Base-by-base conservation (phyloP, 768 basidiomycete genomes). In the Termitomyces sp. region DNA sequence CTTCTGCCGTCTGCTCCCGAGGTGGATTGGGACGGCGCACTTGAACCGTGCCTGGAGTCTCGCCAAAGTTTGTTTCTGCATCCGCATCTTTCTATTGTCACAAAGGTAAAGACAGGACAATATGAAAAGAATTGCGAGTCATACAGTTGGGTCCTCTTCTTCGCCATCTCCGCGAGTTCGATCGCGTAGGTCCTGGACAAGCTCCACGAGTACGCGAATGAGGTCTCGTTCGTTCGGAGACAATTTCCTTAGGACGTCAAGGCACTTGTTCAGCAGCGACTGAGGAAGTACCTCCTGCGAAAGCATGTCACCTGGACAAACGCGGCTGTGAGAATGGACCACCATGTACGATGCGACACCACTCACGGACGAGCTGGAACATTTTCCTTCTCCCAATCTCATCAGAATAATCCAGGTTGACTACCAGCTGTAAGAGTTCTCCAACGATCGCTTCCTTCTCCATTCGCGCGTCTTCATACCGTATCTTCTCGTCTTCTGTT, bases 371-470 rank as follows among this genome's bases (percentile, higher is more conserved):
- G 35, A 95, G 85, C 52, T 83, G 79, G 66, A 90, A 91, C 88
- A 95, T 94, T 72, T 89, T 90, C 59, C 93, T 75, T 60, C 93
- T 75, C 4, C 96, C 95, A 60, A 89, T 91, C 71, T 97, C 94
- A 73, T 98, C 96, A 0, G 87, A 83, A 66, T 95, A 98, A 71
- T 98, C 95, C 30, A 94, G 76, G 61, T 88, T 82, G 3, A 89
- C 79, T 0, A 91, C 91, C 33, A 96, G 74, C 64, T 80, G 82
- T 26, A 97, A 80, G 70, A 98, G 79, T 71, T 98, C 93, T 0
- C 83, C 78, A n/a, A 96, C 78, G 7, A 93, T 74, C 58, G 90
- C 86, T 65, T 88, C 86, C 38, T 75, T 79, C 30, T 82, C 79
- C 4, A 76, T 63, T 16, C 71, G 74, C 41, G 76, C 77, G 10